Base-by-base conservation (phyloP, 2,329 filamentous ascomycete species). In the Neonectria faginata region DNA sequence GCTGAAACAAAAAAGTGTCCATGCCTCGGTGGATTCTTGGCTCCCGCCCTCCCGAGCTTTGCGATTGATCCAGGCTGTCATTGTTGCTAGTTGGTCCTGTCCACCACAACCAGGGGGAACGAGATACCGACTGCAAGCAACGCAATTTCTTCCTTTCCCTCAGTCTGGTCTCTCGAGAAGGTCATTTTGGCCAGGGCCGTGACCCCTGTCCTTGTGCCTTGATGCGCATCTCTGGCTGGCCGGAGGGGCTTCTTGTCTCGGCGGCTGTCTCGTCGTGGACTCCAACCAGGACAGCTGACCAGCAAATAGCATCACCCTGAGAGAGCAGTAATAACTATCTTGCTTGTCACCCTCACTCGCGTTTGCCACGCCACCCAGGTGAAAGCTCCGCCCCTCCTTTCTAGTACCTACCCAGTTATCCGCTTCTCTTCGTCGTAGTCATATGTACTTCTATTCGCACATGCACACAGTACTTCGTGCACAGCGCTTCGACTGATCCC, bases 1-100 rank as follows among this genome's bases (percentile, higher is more conserved):
- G 56, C 62, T 56, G 63, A 62, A 62, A 61, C 54, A 54, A 56
- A 60, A 22, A 56, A 33, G 51, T 25, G 33, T 58, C 58, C 54
- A 65, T 61, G 47, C n/a, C 31, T 47, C 29, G 12, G 45, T 22
- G 31, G 47, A 20, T 20, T 55, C n/a, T 29, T 27, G 50, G 53
- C 44, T 53, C 50, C 57, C 42, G 56, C 57, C 42, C 18, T 52
- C 47, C 27, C 47, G 20, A 22, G 22, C 22, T 22, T 22, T 22
- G 22, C 22, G 22, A 22, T 22, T 22, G 22, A 22, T 3, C 22
- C 22, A 44, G 44, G 54, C n/a, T 45, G 33, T 44, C 25, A 27
- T 20, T 58, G 44, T 27, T 57, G 25, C 5, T 25, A 25, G 25
- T 25, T 25, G 22, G 42, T 50, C 36, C 20, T 8, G 22, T n/a